Evolutionary conservation across 495 filamentous ascomycete genomes (phyloP).

Genomic region (Penicillium subrubescens): DNA sequence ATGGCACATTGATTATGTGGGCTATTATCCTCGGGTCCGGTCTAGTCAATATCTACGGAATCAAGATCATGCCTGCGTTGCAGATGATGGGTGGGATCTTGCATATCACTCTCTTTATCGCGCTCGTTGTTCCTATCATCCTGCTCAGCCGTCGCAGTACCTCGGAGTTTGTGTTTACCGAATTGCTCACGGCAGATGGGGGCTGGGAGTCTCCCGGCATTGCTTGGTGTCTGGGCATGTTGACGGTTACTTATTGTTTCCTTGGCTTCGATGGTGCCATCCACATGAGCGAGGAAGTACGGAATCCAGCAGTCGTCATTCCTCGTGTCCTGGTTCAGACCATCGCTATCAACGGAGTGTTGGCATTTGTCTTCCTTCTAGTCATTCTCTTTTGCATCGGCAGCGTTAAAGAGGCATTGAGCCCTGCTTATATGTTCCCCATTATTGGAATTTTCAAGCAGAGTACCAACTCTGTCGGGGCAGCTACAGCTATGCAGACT

Average conservation of each 20-base stretch:
- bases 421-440: slow-evolving; percentile 26
- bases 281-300: slow-evolving; percentile 43
- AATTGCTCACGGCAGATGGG: slow-evolving; percentile 28
- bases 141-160: slow-evolving; percentile 43
- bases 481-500: slow-evolving; percentile 29
- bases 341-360: slow-evolving; percentile 37
- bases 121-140: slow-evolving; percentile 43
- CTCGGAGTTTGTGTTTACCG: slow-evolving; percentile 45
- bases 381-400: slow-evolving; percentile 43
- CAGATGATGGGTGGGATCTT: slow-evolving; percentile 48
- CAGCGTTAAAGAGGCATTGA: slow-evolving; percentile 34
- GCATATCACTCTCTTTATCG: slow-evolving; percentile 51
- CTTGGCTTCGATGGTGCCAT: slow-evolving; percentile 34
- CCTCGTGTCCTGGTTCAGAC: slow-evolving; percentile 35
- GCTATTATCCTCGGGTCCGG: slow-evolving; percentile 32
- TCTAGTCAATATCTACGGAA: slow-evolving; percentile 44
- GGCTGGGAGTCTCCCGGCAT: slow-evolving; percentile 42
- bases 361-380: slow-evolving; percentile 41
- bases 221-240: slow-evolving; percentile 42
- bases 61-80: slow-evolving; percentile 44
- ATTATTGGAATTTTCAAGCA: slow-evolving; percentile 34
- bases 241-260: slow-evolving; percentile 34
- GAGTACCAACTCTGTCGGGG: slow-evolving; percentile 25
- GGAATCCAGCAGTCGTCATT: slow-evolving; percentile 37
- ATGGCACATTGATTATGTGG: slow-evolving; percentile 50